phyloP scores from a whole-genome alignment of 2,329 filamentous ascomycete species.

The Monilinia laxa region DNA sequence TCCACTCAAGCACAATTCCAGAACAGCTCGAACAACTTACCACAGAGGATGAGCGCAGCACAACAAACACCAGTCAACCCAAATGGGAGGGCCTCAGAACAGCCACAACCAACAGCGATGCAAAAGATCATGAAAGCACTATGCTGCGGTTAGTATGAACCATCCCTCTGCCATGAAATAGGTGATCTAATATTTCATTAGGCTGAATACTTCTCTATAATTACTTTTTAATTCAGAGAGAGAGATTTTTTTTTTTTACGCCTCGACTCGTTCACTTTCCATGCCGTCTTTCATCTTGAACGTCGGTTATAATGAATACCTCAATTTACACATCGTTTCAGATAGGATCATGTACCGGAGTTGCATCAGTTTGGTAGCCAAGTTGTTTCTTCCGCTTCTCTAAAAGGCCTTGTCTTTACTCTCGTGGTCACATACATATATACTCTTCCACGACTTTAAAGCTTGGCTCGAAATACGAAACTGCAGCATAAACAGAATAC shows the following conservation, averaged over 20 bases:
- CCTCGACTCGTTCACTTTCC: slow-evolving; percentile 21
- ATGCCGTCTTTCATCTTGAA: slow-evolving; percentile 18
- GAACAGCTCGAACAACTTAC: slow-evolving; percentile 87
- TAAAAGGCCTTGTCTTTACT: slow-evolving; percentile 35
- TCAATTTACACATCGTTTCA: slow-evolving; percentile 32
- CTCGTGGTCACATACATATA: slow-evolving; percentile 37
- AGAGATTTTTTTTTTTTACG: slow-evolving; percentile 9
- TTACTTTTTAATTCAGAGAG: slow-evolving; percentile 10
- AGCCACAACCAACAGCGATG: slow-evolving; percentile 72
- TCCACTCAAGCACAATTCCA: slow-evolving; percentile 97
- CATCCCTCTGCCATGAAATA: slow-evolving; percentile 21
- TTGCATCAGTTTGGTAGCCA: slow-evolving; percentile 20
- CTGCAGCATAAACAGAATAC: slow-evolving; percentile 27
- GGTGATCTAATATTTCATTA: slow-evolving; percentile 30
- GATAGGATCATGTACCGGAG: slow-evolving; percentile 30
- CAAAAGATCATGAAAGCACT: slow-evolving; percentile 91
- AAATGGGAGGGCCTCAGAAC: slow-evolving; percentile 58
- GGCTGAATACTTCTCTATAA: slow-evolving; percentile 35
- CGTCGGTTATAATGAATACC: slow-evolving; percentile 33
- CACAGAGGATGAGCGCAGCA: slow-evolving; percentile 57
- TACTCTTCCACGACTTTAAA: slow-evolving; percentile 22
- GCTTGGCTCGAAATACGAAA: slow-evolving; percentile 15
- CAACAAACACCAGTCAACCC: slow-evolving; percentile 57
- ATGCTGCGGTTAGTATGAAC: slow-evolving; percentile 71
- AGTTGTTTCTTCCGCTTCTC: slow-evolving; percentile 15